A percentile compares a stretch with the other conserved stretches of the same genome.
Conservation (phyloP, 805 yeast genomes). For the Candida sithepensis region DNA sequence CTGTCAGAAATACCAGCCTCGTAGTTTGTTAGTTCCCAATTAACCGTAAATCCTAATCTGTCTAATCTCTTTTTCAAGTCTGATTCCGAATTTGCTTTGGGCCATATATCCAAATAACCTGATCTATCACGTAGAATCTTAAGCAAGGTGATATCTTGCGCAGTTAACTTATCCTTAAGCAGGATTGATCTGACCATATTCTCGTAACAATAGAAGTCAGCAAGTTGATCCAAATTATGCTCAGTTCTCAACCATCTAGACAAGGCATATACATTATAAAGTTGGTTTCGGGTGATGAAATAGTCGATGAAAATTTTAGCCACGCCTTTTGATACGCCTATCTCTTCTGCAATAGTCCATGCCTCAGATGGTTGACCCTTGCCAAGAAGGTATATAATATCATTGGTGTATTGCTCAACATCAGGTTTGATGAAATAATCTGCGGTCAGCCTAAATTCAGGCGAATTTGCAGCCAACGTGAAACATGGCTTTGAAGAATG, state of each 20-base stretch:
- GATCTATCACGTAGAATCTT: slow-evolving; percentile 5
- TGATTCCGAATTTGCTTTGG: not conserved
- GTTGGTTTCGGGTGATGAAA: slow-evolving; percentile 1
- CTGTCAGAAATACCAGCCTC: slow-evolving; percentile 2
- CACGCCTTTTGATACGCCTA: not conserved
- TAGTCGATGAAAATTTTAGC: slow-evolving; percentile 3
- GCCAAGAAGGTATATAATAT: not conserved
- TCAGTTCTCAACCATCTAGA: slow-evolving; percentile 4
- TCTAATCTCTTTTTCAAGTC: not conserved
- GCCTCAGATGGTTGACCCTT: slow-evolving; percentile 2
- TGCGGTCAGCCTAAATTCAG: slow-evolving; percentile 1
- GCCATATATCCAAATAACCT: slow-evolving; percentile 3
- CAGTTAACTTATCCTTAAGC: not conserved
- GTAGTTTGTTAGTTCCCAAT: slow-evolving; percentile 1
- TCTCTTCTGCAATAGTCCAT: not conserved
- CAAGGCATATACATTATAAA: slow-evolving; percentile 6
- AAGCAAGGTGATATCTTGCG: not conserved
- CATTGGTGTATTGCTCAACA: not conserved
- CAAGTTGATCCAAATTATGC: slow-evolving; percentile 2
- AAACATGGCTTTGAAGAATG: not conserved
- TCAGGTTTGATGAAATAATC: not conserved
- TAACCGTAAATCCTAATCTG: not conserved
- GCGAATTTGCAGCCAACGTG: slow-evolving; percentile 1
- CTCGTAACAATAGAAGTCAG: slow-evolving; percentile 7
- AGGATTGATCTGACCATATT: not conserved